These are phyloP conservation scores for Brassica carinata DNA, from an alignment of 345 rosid genomes.

Conservation along the genomic window DNA sequence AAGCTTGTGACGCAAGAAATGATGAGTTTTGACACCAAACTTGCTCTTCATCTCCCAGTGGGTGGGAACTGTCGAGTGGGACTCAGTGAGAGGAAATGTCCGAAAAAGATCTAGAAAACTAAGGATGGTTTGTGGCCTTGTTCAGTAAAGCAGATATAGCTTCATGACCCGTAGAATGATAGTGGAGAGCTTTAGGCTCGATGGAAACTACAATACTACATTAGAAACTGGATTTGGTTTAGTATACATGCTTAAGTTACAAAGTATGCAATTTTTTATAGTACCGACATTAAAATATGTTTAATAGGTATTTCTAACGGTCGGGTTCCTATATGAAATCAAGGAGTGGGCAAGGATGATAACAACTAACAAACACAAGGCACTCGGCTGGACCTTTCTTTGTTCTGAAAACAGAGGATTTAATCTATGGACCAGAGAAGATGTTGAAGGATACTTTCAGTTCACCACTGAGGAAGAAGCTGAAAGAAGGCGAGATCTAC, in stretches of 20 bases:
- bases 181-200: constrained; percentile 52
- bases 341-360: too few species aligned
- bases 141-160: not conserved
- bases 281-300: not conserved
- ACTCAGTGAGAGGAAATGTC: not conserved
- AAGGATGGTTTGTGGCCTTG: constrained; percentile 10
- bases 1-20: constrained; percentile 5
- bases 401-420: constrained; percentile 13
- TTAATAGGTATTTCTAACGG: not conserved
- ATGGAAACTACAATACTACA: constrained; percentile 6
- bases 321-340: not conserved
- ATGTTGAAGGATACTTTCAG: constrained; percentile 33
- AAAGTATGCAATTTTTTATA: too few species aligned
- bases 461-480: constrained; percentile 16
- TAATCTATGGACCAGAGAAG: constrained; percentile 20
- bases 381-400: constrained; percentile 38
- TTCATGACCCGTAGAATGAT: constrained; percentile 49
- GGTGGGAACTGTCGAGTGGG: constrained; percentile 22
- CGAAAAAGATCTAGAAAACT: constrained; percentile 6
- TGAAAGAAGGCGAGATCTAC: constrained; percentile 12
- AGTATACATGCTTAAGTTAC: too few species aligned
- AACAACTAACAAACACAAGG: constrained; percentile 13
- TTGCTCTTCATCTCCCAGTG: not conserved
- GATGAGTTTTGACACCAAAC: not conserved
- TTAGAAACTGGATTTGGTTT: too few species aligned